Evolutionary conservation across 768 basidiomycete genomes (phyloP), one percentile per base, ranked within the genome.

Genomic region (Lanmaoa rubissima): DNA sequence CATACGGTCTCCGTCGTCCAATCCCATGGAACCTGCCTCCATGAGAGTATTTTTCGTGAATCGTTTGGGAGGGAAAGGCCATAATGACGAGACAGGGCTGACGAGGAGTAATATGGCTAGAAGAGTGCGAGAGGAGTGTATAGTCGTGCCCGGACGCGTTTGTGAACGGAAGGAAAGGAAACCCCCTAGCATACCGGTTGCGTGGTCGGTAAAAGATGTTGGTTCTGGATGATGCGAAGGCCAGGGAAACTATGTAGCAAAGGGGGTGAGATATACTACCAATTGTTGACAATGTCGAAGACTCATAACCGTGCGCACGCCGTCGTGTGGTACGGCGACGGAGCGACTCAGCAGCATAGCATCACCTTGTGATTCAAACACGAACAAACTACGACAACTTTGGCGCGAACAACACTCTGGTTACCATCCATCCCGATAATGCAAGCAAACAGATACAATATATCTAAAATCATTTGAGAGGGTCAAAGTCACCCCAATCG

Each of bases 31-130:
- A 9, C 94, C 95, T 3, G 93, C 87, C 58, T 83, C 78, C 48
- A 97, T 76, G 50, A 98, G 79, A 0, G 88, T 81, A 65, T 94
- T 95, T 51, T 86, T 84, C 11, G 80, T 84, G 75, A 93, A 96
- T 40, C 91, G 79, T 69, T 94, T 92, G n/a, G 86, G 81, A 42
- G 86, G 79, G 73, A 94, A 94, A 0, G 94, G 94, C 94, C 94
- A 96, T 68, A 80, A 66, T 13, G 76, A 74, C 39, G 46, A 60
- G 40, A 55, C 65, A 7, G 72, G 72, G 36, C 48, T 45, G 32
- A 46, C 49, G 38, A 72, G 44, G 7, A 66, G 53, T 8, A 68
- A 32, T 38, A 56, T 42, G 36, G 53, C 40, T 2, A 71, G 50
- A 53, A 70, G 56, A 8, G 40, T 32, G 3, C 43, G 32, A 38